phyloP scores from a whole-genome alignment of 257 asterid species.

The Penstemon eatonii region DNA sequence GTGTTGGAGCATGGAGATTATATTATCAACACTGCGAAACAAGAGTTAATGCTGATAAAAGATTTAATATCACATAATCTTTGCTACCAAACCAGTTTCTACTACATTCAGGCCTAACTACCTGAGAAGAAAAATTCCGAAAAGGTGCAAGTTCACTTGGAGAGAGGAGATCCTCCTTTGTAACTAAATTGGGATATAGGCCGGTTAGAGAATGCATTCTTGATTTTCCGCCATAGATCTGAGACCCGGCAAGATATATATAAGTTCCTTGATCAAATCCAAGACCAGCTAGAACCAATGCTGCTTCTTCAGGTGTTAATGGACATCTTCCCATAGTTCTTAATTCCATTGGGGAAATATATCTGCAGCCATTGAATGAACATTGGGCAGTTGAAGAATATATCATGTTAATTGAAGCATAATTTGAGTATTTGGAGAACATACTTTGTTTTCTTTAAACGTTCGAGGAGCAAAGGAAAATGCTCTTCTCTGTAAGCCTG shows the following conservation, averaged over 20 bases:
- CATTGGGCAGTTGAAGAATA: neutral
- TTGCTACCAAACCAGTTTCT: neutral
- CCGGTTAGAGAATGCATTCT: slow-evolving; percentile 64
- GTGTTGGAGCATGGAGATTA: no score
- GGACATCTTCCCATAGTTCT: slow-evolving; percentile 82
- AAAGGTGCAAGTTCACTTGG: slow-evolving; percentile 74
- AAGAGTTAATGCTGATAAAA: neutral
- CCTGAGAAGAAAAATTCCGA: slow-evolving; percentile 87
- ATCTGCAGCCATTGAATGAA: slow-evolving; percentile 35
- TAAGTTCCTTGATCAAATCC: slow-evolving; percentile 61
- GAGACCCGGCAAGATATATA: slow-evolving; percentile 88
- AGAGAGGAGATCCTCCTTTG: slow-evolving; percentile 85
- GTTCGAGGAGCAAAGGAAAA: slow-evolving; percentile 76
- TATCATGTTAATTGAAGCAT: neutral
- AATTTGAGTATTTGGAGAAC: neutral
- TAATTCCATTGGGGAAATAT: slow-evolving; percentile 48
- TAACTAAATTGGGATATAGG: slow-evolving; percentile 72
- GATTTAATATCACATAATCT: neutral
- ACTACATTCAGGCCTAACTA: slow-evolving; percentile 20
- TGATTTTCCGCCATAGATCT: slow-evolving; percentile 70
- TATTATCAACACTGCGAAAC: no score
- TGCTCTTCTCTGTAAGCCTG: slow-evolving; percentile 78
- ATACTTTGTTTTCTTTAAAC: slow-evolving; percentile 64
- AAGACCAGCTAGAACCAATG: slow-evolving; percentile 78
- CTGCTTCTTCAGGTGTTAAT: slow-evolving; percentile 94